phyloP scores from a whole-genome alignment of 2,329 filamentous ascomycete species.

The Niveomyces coronatus region DNA sequence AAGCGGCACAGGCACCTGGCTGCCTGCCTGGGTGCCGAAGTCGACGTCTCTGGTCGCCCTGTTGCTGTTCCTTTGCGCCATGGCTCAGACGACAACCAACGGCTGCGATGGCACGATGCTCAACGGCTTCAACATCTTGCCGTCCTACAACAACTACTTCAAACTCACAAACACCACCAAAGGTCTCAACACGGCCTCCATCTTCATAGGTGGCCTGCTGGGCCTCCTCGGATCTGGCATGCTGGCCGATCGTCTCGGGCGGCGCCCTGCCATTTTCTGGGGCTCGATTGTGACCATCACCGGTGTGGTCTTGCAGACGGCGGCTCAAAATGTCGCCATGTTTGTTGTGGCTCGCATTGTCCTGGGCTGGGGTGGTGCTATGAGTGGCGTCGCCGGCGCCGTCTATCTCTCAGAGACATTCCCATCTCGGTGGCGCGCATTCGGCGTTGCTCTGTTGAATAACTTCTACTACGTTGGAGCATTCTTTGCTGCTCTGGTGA shows the following conservation, averaged over 20 bases:
- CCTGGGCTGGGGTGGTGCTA: conserved; percentile 35
- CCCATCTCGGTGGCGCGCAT: conserved; percentile 18
- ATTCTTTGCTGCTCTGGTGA: conserved; percentile 19
- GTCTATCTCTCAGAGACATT: conserved; percentile 41
- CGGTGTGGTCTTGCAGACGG: conserved; percentile 35
- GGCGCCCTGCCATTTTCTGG: conserved; percentile 16
- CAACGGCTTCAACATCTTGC: conserved; percentile 47
- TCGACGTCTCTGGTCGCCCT: too few relatives aligned
- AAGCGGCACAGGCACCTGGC: too few relatives aligned
- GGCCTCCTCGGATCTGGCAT: conserved; percentile 32
- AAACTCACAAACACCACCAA: conserved; percentile 38
- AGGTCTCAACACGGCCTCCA: conserved; percentile 43
- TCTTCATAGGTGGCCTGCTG: conserved; percentile 40
- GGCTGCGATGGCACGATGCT: too few relatives aligned
- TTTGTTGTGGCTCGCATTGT: conserved; percentile 36
- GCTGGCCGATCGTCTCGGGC: conserved; percentile 22
- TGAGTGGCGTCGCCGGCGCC: conserved; percentile 32
- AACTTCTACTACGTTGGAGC: conserved; percentile 21
- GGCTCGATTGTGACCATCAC: conserved; percentile 30
- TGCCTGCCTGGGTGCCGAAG: too few relatives aligned
- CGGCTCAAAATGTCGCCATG: conserved; percentile 40
- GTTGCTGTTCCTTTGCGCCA: too few relatives aligned
- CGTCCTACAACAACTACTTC: conserved; percentile 46
- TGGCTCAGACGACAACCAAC: too few relatives aligned
- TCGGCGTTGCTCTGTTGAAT: conserved; percentile 15